These are phyloP conservation scores for Akanthomyces dipterigenus DNA, from an alignment of 2,329 filamentous ascomycete genomes.

Conservation along the genomic window DNA sequence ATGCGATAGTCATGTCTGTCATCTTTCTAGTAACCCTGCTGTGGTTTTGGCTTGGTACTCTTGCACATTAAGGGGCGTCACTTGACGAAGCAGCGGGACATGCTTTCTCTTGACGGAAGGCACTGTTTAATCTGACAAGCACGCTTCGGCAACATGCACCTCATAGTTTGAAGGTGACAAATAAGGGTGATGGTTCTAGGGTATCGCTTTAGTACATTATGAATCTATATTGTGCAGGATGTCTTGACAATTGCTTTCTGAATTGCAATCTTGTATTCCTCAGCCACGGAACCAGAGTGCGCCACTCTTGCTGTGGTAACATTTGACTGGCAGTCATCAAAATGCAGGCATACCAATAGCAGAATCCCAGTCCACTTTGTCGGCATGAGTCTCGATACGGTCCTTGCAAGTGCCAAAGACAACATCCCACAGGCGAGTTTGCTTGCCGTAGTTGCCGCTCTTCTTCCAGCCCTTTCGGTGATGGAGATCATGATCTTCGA, in stretches of 20 bases:
- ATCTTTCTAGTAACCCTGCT: background rate
- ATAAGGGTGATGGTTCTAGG: background rate
- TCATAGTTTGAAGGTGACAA: no score
- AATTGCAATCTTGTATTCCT: background rate
- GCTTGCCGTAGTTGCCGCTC: slow-evolving; percentile 14
- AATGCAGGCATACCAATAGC: slow-evolving; percentile 6
- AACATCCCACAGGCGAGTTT: slow-evolving; percentile 12
- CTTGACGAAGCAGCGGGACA: background rate
- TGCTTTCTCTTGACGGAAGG: no score
- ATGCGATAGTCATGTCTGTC: background rate
- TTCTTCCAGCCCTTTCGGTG: slow-evolving; percentile 27
- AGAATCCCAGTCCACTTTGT: slow-evolving; percentile 10
- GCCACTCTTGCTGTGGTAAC: no score
- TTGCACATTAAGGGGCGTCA: background rate
- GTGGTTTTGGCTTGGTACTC: background rate
- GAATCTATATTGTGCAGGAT: background rate
- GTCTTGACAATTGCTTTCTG: background rate
- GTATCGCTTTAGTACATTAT: background rate
- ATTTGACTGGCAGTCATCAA: background rate
- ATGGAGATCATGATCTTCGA: slow-evolving; percentile 34
- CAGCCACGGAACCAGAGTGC: background rate
- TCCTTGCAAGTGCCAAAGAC: slow-evolving; percentile 12
- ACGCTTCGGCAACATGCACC: no score
- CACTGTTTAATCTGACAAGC: no score
- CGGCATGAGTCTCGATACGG: slow-evolving; percentile 5